phyloP scores from a whole-genome alignment of 768 basidiomycete species.

The Tricholoma matsutake region DNA sequence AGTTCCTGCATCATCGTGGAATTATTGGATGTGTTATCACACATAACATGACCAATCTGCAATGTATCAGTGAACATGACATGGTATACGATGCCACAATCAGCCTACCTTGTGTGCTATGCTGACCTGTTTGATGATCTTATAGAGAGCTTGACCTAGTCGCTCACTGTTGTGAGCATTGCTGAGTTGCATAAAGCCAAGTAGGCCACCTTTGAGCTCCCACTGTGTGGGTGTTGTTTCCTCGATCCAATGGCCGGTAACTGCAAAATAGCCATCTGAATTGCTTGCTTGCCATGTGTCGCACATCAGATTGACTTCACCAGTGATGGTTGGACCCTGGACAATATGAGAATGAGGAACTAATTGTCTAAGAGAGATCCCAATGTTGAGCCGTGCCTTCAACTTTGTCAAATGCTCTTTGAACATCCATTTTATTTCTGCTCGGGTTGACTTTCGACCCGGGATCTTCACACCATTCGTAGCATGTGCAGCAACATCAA shows the following conservation, averaged over 20 bases:
- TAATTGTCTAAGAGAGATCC: background rate
- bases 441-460: conserved; percentile 19
- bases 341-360: too few species aligned
- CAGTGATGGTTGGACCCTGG: too few species aligned
- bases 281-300: too few species aligned
- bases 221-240: too few species aligned
- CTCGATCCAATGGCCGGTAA: too few species aligned
- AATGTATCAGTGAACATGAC: background rate
- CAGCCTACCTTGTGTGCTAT: conserved; percentile 28
- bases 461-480: conserved; percentile 32
- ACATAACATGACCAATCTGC: conserved; percentile 33
- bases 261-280: too few species aligned
- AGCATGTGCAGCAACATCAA: conserved; percentile 28
- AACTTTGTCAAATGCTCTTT: conserved; percentile 9
- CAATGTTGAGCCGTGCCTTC: background rate
- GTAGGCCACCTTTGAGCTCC: conserved; percentile 6
- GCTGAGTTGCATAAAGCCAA: conserved; percentile 34
- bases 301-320: too few species aligned
- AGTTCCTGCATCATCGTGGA: conserved; percentile 24
- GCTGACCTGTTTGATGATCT: conserved; percentile 22
- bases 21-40: conserved; percentile 35
- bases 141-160: conserved; percentile 10
- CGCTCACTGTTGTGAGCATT: conserved; percentile 32
- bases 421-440: conserved; percentile 29
- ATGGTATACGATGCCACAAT: conserved; percentile 1